A percentile compares a stretch with the other conserved stretches of the same genome.
Conservation (phyloP, 148 eudicot genomes). For the Salicornia ramosissima region DNA sequence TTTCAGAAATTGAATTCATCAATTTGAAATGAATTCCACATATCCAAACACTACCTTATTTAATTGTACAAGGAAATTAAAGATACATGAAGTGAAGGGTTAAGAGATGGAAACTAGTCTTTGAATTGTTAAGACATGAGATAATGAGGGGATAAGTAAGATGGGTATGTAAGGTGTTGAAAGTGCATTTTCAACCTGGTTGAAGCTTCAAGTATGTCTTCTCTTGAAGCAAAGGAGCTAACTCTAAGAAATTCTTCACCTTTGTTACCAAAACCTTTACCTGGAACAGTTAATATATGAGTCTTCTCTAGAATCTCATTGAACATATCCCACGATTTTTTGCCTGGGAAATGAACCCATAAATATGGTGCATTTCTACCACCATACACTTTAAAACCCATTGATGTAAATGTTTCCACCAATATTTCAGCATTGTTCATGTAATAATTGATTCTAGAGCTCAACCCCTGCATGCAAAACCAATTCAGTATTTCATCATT, state of each 20-base stretch:
- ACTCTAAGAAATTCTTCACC: conserved; percentile 70
- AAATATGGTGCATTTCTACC: conserved; percentile 76
- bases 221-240: conserved; percentile 63
- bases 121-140: too few species aligned
- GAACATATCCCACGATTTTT: conserved; percentile 69
- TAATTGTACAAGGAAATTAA: too few species aligned
- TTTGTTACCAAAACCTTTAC: conserved; percentile 63
- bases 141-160: too few species aligned
- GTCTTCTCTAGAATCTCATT: conserved; percentile 63
- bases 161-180: too few species aligned
- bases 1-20: too few species aligned
- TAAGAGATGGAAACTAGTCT: too few species aligned
- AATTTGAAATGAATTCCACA: too few species aligned
- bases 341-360: conserved; percentile 88
- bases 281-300: conserved; percentile 68
- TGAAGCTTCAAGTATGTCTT: conserved; percentile 57
- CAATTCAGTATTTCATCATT: neutral
- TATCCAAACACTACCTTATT: too few species aligned
- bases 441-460: conserved; percentile 50
- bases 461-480: conserved; percentile 51
- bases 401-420: conserved; percentile 43
- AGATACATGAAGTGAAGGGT: too few species aligned
- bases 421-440: conserved; percentile 59
- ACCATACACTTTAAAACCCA: conserved; percentile 59
- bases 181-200: conserved; percentile 44